Percentiles rank a stretch among this genome's conserved stretches.
Conservation (phyloP, 2,329 filamentous ascomycete genomes). For the Hymenoscyphus occultus region DNA sequence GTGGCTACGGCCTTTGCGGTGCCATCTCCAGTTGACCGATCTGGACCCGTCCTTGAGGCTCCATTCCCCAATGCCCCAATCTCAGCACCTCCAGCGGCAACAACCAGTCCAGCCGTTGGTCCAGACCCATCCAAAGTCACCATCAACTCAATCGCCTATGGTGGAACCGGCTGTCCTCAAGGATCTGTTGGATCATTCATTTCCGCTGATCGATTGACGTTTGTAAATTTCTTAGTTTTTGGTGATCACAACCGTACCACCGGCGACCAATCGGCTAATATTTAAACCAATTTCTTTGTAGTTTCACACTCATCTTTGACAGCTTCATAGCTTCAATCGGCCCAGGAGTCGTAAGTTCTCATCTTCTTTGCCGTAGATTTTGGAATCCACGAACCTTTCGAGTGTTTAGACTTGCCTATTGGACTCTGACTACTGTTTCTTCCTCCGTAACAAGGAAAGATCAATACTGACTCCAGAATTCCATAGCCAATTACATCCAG, state of each 20-base stretch:
- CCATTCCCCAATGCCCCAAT: constrained; percentile 12
- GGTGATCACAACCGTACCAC: not conserved
- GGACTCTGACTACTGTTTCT: too few relatives aligned
- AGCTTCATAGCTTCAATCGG: constrained; percentile 50
- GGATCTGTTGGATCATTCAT: constrained; percentile 43
- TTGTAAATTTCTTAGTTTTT: constrained; percentile 29
- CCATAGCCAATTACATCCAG: constrained; percentile 38
- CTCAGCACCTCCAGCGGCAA: constrained; percentile 15
- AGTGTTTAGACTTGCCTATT: too few relatives aligned
- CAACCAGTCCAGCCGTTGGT: constrained; percentile 20
- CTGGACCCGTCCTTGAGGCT: constrained; percentile 22
- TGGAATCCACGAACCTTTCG: too few relatives aligned
- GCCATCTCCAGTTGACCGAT: constrained; percentile 16
- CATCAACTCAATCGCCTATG: constrained; percentile 45
- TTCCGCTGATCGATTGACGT: constrained; percentile 43
- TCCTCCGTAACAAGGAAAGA: too few relatives aligned
- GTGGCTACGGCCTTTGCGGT: constrained; percentile 27
- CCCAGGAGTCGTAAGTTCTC: constrained; percentile 34
- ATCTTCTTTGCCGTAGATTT: too few relatives aligned
- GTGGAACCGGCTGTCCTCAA: constrained; percentile 47
- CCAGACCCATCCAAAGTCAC: constrained; percentile 39
- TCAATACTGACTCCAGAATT: too few relatives aligned
- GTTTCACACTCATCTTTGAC: constrained; percentile 52
- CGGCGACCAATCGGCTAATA: not conserved
- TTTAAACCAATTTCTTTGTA: constrained; percentile 7